phyloP scores from a whole-genome alignment of 352 stramenopile genomes.

The Pythium brachiatum region DNA sequence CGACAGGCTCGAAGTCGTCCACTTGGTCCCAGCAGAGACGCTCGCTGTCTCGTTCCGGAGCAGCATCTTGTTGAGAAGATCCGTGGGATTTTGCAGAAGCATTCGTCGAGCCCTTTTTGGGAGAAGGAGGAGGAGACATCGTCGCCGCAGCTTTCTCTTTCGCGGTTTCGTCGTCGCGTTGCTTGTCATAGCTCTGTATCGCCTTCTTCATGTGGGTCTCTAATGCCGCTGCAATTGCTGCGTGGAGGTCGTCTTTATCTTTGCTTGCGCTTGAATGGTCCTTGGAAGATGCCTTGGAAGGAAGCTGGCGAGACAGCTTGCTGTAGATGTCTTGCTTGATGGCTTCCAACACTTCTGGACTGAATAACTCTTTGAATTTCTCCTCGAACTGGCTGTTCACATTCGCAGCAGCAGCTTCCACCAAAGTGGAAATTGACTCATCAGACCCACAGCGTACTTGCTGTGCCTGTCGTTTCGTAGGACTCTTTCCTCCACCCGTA shows the following conservation, averaged over 20 bases:
- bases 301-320: conserved; percentile 45
- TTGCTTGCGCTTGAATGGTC: conserved; percentile 1
- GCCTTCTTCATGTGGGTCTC: conserved; percentile 49
- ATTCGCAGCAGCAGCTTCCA: conserved; percentile 18
- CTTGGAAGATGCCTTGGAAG: neutral
- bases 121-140: neutral
- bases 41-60: conserved; percentile 20
- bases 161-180: conserved; percentile 15
- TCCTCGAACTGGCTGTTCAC: conserved; percentile 28
- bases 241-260: conserved; percentile 37
- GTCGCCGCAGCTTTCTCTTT: conserved; percentile 8
- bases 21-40: conserved; percentile 40
- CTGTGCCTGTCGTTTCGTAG: neutral
- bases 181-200: conserved; percentile 28
- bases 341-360: conserved; percentile 41
- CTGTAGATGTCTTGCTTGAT: conserved; percentile 67
- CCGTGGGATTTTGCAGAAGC: neutral
- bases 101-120: conserved; percentile 3
- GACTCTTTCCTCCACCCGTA: neutral
- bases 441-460: neutral
- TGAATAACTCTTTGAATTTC: conserved; percentile 54
- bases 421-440: conserved; percentile 16
- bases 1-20: conserved; percentile 45
- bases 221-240: conserved; percentile 45
- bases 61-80: neutral